Percentiles rank a stretch among this genome's conserved stretches.
These are phyloP conservation scores for Beverwykella pulmonaria DNA, from an alignment of 495 filamentous ascomycete species.

Conservation along the genomic window DNA sequence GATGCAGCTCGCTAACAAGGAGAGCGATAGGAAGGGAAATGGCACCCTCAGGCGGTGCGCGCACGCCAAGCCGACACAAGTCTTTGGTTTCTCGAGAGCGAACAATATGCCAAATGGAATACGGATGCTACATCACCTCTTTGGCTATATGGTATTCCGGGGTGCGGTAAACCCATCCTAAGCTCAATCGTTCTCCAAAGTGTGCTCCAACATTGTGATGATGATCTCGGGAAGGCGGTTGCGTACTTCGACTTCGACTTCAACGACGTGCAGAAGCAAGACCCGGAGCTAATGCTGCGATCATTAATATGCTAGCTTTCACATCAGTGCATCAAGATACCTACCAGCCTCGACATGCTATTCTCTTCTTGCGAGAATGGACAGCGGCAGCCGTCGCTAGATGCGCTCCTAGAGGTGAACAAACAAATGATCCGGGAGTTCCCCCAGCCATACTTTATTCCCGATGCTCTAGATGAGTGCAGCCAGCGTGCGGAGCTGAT, in stretches of 20 bases:
- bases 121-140: not conserved
- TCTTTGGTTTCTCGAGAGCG: constrained; percentile 11
- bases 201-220: not conserved
- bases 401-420: constrained; percentile 10
- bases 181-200: constrained; percentile 1
- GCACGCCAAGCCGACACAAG: not conserved
- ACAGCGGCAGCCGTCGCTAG: constrained; percentile 24
- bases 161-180: constrained; percentile 6
- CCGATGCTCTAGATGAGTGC: constrained; percentile 39
- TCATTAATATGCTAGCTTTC: constrained; percentile 29
- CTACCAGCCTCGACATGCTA: constrained; percentile 6
- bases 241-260: constrained; percentile 25
- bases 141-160: constrained; percentile 10
- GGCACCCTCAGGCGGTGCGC: not conserved
- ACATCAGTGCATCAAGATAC: constrained; percentile 12
- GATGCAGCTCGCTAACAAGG: too few relatives aligned
- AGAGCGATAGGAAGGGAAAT: too few relatives aligned
- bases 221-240: not conserved
- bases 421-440: constrained; percentile 7
- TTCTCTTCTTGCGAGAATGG: constrained; percentile 17
- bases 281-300: constrained; percentile 1
- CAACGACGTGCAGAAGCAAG: constrained; percentile 16
- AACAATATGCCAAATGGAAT: not conserved
- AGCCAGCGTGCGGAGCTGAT: constrained; percentile 18
- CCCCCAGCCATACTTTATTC: constrained; percentile 23